These are phyloP conservation scores for Candida sanyaensis DNA, from an alignment of 1,139 yeast genomes.

Conservation along the genomic window DNA sequence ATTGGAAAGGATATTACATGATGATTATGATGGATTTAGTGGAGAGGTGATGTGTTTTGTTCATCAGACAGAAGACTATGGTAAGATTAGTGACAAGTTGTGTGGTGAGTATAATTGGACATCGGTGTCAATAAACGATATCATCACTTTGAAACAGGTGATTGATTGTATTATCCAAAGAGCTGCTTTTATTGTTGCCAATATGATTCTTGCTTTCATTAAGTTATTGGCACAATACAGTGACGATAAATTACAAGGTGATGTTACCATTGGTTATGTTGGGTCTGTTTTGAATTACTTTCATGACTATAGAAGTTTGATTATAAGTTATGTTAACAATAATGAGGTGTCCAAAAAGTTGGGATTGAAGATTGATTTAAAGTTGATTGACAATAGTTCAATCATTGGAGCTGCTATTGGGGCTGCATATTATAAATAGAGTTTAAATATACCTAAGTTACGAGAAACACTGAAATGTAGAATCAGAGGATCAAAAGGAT, in stretches of 20 bases:
- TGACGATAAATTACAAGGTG: slow-evolving; percentile 18
- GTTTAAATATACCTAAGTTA: neutral
- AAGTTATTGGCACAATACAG: slow-evolving; percentile 34
- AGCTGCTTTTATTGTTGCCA: slow-evolving; percentile 46
- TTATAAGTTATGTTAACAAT: slow-evolving; percentile 31
- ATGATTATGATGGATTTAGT: slow-evolving; percentile 38
- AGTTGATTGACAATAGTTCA: slow-evolving; percentile 43
- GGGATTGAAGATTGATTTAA: slow-evolving; percentile 37
- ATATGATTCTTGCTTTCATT: slow-evolving; percentile 35
- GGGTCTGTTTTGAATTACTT: slow-evolving; percentile 46
- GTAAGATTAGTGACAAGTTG: slow-evolving; percentile 22
- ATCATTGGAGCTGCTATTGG: slow-evolving; percentile 52
- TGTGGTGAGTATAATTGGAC: slow-evolving; percentile 26
- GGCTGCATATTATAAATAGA: slow-evolving; percentile 35
- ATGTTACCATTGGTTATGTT: slow-evolving; percentile 43
- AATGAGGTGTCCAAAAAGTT: slow-evolving; percentile 27
- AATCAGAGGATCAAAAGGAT: too few relatives aligned
- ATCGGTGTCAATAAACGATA: slow-evolving; percentile 25
- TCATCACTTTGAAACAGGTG: slow-evolving; percentile 27
- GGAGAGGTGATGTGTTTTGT: slow-evolving; percentile 43
- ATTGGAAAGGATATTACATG: slow-evolving; percentile 9
- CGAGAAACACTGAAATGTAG: too few relatives aligned
- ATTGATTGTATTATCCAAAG: slow-evolving; percentile 34
- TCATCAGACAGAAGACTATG: slow-evolving; percentile 29
- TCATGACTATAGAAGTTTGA: slow-evolving; percentile 32